Base-by-base conservation (phyloP, 2,329 filamentous ascomycete genomes). In the Hypoxylon sp. region DNA sequence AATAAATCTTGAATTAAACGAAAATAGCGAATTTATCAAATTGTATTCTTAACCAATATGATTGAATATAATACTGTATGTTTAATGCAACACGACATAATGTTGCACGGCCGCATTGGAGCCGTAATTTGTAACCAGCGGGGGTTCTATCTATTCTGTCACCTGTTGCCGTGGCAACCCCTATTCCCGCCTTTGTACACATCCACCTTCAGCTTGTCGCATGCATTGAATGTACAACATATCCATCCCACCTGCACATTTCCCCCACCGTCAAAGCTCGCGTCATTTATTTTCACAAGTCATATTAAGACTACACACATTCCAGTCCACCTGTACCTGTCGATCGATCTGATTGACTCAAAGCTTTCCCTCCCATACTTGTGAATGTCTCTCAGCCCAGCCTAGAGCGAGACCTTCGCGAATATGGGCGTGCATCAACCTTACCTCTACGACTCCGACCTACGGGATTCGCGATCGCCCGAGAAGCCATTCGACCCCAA, bases 401-500 rank as follows among this genome's bases (percentile, higher is more conserved):
- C 58, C 57, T 46, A 49, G 32, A 47, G 20, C 42, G 37, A 57
- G 48, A 44, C 42, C 32, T 52, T 51, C 48, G 58, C 49, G 60
- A 51, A 53, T 41, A 67, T 68, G 67, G 64, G 62, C 21, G 42
- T 21, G 31, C 60, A 67, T 19, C 65, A 63, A 55, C 67, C 67
- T 7, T 69, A 63, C 40, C 48, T 68, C 52, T 69, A 69, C 52
- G 64, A 69, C 32, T 32, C 57, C 29, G 61, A 57, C 32, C 55
- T 51, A 11, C 60, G 61, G 30, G 65, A 68, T 49, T 61, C 61
- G 7, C 35, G 49, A 23, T 60, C 51, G 7, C 67, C 67, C 13
- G 54, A 64, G 40, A 68, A 66, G 31, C 58, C 59, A 11, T 69
- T 62, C 72, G 91, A 97, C 65, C 92, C 93, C 37, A 95, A 92